These are phyloP conservation scores for Metarhizium robertsii DNA, from an alignment of 2,329 filamentous ascomycete genomes.

Conservation along the genomic window DNA sequence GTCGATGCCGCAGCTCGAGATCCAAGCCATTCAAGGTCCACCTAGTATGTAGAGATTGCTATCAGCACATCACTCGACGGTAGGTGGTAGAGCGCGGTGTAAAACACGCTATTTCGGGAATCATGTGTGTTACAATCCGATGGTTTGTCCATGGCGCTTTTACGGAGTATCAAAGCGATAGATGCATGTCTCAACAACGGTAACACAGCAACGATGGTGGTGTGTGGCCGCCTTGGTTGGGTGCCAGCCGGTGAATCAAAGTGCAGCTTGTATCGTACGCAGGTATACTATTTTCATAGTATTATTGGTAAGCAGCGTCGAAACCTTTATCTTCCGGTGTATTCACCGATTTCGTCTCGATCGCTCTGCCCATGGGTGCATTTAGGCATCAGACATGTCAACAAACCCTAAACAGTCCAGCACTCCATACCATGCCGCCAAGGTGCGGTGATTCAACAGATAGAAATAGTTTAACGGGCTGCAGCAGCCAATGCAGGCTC, in stretches of 20 bases:
- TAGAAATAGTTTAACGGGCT: too few relatives aligned
- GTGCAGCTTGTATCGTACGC: not conserved
- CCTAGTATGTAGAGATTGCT: too few relatives aligned
- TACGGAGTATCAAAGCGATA: not conserved
- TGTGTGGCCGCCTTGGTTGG: not conserved
- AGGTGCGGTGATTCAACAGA: too few relatives aligned
- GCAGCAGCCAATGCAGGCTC: too few relatives aligned
- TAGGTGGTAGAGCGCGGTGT: not conserved
- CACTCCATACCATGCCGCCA: too few relatives aligned
- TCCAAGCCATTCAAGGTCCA: too few relatives aligned
- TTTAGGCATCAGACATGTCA: not conserved
- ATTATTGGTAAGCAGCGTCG: not conserved
- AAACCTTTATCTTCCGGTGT: not conserved
- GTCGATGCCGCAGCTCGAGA: not conserved
- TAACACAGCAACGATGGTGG: not conserved
- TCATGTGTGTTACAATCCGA: not conserved
- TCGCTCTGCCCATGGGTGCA: not conserved
- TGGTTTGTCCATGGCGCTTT: not conserved
- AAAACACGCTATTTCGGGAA: not conserved
- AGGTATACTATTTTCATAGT: not conserved
- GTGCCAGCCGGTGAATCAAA: not conserved
- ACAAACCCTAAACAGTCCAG: not conserved
- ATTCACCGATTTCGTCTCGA: not conserved
- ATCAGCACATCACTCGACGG: not conserved
- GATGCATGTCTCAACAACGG: not conserved